Base-by-base conservation (phyloP, 2,329 filamentous ascomycete species). In the Graphilbum ipis-grandicollis region DNA sequence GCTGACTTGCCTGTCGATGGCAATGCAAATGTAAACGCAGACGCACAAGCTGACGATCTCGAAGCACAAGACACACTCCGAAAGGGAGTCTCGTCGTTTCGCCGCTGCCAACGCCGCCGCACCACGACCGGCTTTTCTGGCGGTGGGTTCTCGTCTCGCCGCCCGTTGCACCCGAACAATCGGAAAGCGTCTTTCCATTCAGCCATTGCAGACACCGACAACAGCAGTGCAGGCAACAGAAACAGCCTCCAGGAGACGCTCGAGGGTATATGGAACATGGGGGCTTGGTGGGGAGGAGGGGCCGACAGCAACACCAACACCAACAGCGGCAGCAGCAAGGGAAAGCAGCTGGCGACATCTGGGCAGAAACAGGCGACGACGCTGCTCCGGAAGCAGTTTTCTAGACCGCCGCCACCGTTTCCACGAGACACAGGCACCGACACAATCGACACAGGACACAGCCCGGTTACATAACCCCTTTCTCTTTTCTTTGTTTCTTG, bases 121-220 rank as follows among this genome's bases (percentile, higher is more conserved):
- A 70, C 65, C 46, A 75, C 70, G 14, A 75, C 68, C 0, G 71
- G 71, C 0, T 76, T 77, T 42, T 70, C 69, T 0, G 69, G 71
- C n/a, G n/a, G n/a, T n/a, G n/a, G n/a, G n/a, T n/a, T n/a, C n/a
- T n/a, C n/a, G n/a, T n/a, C n/a, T n/a, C 21, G 21, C 21, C 21
- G 21, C 6, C 21, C 6, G 21, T 23, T 5, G 21, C 21, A 10
- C 26, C 10, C 6, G 9, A 5, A 28, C 26, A 13, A 13, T 5
- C 26, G 8, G 12, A 28, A 13, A 28, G 8, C 26, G 10, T 7
- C 8, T 31, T 6, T 29, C 28, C 28, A 8, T 7, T 7, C 23
- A 25, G 23, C 23, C 23, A 31, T 17, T n/a, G n/a, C n/a, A n/a
- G 30, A 19, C 18, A 19, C 7, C 18, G 17, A 31, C 21, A 26